Evolutionary conservation across 305 asterid species (phyloP).

Genomic region (Caryopteris hybrid): DNA sequence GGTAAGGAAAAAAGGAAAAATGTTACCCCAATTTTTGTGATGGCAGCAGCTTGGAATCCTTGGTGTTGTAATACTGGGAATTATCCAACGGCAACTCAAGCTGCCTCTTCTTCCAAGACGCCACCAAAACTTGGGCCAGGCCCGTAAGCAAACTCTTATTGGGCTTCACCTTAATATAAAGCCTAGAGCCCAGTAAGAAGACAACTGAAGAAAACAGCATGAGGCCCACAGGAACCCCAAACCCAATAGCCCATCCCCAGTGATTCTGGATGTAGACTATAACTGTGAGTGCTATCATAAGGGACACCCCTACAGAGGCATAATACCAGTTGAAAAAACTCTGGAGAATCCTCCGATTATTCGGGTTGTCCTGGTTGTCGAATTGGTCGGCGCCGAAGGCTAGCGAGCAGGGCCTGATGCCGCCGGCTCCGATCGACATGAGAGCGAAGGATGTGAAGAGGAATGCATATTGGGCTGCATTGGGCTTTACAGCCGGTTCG

Average conservation of each 20-base stretch:
- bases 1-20: too few relatives aligned
- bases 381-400: constrained; percentile 88
- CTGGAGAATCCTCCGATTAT: constrained; percentile 45
- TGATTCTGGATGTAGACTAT: constrained; percentile 52
- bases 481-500: constrained; percentile 24
- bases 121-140: constrained; percentile 39
- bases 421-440: constrained; percentile 66
- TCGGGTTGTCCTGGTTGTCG: constrained; percentile 46
- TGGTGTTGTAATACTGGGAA: constrained; percentile 8
- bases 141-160: constrained; percentile 55
- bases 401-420: constrained; percentile 69
- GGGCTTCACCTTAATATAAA: constrained; percentile 45
- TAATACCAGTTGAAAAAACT: constrained; percentile 74
- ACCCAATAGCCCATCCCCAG: constrained; percentile 57
- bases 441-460: constrained; percentile 53
- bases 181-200: constrained; percentile 47
- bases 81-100: constrained; percentile 21
- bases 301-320: constrained; percentile 52
- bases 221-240: constrained; percentile 59
- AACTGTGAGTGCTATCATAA: constrained; percentile 47
- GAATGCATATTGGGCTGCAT: constrained; percentile 37
- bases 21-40: constrained; percentile 46
- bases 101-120: constrained; percentile 47
- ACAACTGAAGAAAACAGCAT: constrained; percentile 40
- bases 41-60: constrained; percentile 34